Percentiles rank a stretch among this genome's conserved stretches.
phyloP scores from a whole-genome alignment of 2,329 filamentous ascomycete genomes.

The Polytolypa hystricis region DNA sequence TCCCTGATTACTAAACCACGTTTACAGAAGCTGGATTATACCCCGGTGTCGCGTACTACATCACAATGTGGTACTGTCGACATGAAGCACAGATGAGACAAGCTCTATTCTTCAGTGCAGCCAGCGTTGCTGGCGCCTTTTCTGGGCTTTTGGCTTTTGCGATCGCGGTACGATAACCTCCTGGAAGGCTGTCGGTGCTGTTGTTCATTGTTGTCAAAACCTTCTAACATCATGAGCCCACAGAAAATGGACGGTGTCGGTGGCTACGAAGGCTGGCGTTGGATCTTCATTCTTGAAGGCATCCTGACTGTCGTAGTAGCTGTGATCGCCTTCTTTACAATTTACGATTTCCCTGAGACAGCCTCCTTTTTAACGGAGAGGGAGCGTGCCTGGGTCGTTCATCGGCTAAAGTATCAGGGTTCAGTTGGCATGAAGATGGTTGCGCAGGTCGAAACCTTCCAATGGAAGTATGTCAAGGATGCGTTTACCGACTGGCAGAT shows the following conservation, averaged over 20 bases:
- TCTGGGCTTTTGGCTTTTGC: slow-evolving; percentile 42
- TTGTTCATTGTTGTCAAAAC: not conserved
- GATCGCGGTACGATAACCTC: slow-evolving; percentile 29
- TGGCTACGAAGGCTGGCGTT: slow-evolving; percentile 38
- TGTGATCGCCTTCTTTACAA: slow-evolving; percentile 32
- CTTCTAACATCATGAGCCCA: not conserved
- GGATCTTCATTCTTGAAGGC: slow-evolving; percentile 42
- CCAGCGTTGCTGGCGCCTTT: slow-evolving; percentile 41
- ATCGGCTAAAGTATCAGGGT: slow-evolving; percentile 27
- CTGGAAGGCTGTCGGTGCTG: too few species aligned
- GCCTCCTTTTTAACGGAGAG: slow-evolving; percentile 32
- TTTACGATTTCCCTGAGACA: slow-evolving; percentile 36
- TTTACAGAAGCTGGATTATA: slow-evolving; percentile 30
- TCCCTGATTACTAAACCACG: not conserved
- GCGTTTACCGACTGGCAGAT: slow-evolving; percentile 34
- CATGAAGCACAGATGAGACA: slow-evolving; percentile 33
- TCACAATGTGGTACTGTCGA: slow-evolving; percentile 37
- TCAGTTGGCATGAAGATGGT: slow-evolving; percentile 18
- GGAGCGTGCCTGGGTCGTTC: slow-evolving; percentile 29
- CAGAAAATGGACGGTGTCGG: slow-evolving; percentile 41
- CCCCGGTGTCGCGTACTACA: slow-evolving; percentile 35
- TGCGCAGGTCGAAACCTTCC: slow-evolving; percentile 23
- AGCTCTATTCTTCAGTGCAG: slow-evolving; percentile 38
- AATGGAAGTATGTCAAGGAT: slow-evolving; percentile 28
- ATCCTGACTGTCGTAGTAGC: slow-evolving; percentile 36